Evolutionary conservation across 371 early-diverging fungal species (phyloP).

Genomic region (Mortierella sp.): DNA sequence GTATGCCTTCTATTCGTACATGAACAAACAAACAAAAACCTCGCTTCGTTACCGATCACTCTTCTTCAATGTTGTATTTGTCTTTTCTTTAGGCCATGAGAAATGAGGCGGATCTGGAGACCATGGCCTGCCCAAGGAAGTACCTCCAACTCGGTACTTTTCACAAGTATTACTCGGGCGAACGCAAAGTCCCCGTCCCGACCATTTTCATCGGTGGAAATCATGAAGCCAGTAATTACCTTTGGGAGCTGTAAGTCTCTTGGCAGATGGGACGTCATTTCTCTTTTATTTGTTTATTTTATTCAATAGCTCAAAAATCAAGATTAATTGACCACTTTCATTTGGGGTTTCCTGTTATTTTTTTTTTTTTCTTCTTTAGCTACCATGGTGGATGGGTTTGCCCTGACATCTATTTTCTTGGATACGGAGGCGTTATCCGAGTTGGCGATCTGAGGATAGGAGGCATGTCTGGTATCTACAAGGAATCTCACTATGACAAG

Average conservation of each 20-base stretch:
- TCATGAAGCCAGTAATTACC: conserved; percentile 94
- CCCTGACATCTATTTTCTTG: conserved; percentile 94
- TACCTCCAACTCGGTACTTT: conserved; percentile 87
- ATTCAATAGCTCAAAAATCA: not conserved
- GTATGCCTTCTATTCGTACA: no score
- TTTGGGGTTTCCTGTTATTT: not conserved
- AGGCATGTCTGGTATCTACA: conserved; percentile 95
- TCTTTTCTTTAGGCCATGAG: conserved; percentile 73
- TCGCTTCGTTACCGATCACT: not conserved
- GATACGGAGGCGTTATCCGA: conserved; percentile 83
- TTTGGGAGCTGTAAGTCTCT: conserved; percentile 86
- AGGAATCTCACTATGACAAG: conserved; percentile 72
- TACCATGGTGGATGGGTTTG: conserved; percentile 97
- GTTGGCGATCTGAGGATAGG: conserved; percentile 91
- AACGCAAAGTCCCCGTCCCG: conserved; percentile 79
- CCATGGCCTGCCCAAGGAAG: conserved; percentile 86
- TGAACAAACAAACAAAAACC: no score
- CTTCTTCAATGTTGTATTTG: not conserved
- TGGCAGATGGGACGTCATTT: not conserved
- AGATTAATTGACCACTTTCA: not conserved
- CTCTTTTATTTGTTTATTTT: not conserved
- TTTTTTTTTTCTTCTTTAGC: conserved; percentile 40
- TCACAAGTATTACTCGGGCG: conserved; percentile 92
- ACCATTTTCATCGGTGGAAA: conserved; percentile 98
- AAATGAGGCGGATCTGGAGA: conserved; percentile 81